Evolutionary conservation across 2,329 filamentous ascomycete genomes (phyloP).

Genomic region (Fusarium decemcellulare): DNA sequence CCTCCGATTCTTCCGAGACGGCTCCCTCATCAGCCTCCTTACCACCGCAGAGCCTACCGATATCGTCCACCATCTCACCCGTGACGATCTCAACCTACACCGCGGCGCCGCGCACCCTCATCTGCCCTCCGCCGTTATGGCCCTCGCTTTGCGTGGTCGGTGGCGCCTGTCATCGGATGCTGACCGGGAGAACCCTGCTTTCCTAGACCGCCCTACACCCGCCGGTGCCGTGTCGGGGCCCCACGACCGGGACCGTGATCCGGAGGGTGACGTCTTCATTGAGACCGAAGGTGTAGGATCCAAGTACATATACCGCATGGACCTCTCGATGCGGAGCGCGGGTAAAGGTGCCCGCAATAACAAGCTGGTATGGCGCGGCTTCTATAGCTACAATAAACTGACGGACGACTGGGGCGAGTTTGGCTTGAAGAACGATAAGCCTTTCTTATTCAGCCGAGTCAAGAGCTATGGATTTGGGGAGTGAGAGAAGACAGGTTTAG

Average conservation of each 20-base stretch:
- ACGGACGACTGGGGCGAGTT: constrained; percentile 95
- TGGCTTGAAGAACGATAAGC: constrained; percentile 72
- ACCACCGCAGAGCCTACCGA: constrained; percentile 87
- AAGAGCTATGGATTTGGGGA: constrained; percentile 71
- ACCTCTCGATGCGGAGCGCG: constrained; percentile 78
- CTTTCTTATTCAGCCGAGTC: constrained; percentile 78
- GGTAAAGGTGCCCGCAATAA: constrained; percentile 81
- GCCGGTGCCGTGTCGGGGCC: not conserved
- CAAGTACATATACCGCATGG: constrained; percentile 90
- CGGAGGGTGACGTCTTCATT: constrained; percentile 80
- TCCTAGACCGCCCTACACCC: constrained; percentile 14
- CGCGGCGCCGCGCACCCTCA: constrained; percentile 50
- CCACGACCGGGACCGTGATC: constrained; percentile 43
- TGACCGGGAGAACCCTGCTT: constrained; percentile 48
- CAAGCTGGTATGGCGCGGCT: constrained; percentile 89
- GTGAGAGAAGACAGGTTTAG: constrained; percentile 8
- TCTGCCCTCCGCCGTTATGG: constrained; percentile 70
- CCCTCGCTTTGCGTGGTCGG: constrained; percentile 73
- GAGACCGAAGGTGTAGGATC: constrained; percentile 87
- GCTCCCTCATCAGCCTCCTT: constrained; percentile 84
- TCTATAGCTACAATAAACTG: constrained; percentile 90
- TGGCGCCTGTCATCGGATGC: constrained; percentile 63
- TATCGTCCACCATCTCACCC: constrained; percentile 86
- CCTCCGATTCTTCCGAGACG: constrained; percentile 93
- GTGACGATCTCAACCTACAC: constrained; percentile 73